Base-by-base conservation (phyloP, 2,329 filamentous ascomycete genomes). In the Aspergillus pseudotamarii region DNA sequence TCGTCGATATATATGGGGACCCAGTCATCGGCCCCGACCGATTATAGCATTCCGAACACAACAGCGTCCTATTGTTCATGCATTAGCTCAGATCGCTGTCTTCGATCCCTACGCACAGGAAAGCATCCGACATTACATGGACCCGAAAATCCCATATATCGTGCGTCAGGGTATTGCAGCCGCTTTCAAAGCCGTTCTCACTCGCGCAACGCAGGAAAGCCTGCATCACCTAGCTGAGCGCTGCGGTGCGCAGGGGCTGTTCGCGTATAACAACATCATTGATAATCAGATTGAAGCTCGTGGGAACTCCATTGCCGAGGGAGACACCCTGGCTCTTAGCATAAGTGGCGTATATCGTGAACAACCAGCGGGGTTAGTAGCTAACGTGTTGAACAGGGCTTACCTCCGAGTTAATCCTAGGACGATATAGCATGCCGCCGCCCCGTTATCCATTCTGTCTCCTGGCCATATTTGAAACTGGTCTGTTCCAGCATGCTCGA, bases 21-120 rank as follows among this genome's bases (percentile, higher is more conserved):
- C 46, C 1, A 59, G 64, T 14, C 60, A 62, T 1, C 50, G 64
- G 32, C 60, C 51, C 1, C 60, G 62, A 16, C 61, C 70, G 4
- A 67, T 72, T 16, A 65, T 72, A 21, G 43, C 53, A 4, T 71
- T 71, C 43, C 65, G 68, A 21, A 71, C 69, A 3, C 70, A 72
- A 45, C 70, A 72, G 30, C 65, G 59, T 2, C 70, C 69, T 0
- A 67, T 72, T 21, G 53, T 71, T 14, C 69, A 71, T 38, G 57
- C 66, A 1, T 46, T 72, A 4, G 67, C 69, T 3, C 64, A 68
- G 34, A 62, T 61, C 6, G 57, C 62, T 28, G 70, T 72, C 8
- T 62, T 71, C 6, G 62, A 70, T 4, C 59, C 68, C 10, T 69
- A 61, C 28, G 61, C 64, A 10, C 32, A 62, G 56, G 30, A 34